Percentiles rank a stretch among this genome's conserved stretches.
phyloP scores from a whole-genome alignment of 352 stramenopile genomes.

The Pythium volutum region DNA sequence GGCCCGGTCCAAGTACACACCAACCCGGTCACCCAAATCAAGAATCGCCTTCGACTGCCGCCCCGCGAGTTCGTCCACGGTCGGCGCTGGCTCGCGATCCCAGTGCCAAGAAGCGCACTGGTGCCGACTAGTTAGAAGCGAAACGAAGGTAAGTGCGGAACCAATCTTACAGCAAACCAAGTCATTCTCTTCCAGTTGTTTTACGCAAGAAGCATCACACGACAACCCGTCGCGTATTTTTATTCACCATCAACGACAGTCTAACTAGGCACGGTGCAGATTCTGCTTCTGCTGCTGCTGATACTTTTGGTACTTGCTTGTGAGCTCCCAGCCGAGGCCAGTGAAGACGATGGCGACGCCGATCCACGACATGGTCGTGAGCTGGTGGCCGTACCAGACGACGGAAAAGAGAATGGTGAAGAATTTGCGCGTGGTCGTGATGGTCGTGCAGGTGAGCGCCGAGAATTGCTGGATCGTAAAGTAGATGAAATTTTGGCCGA shows the following conservation, averaged over 20 bases:
- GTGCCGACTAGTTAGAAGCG: constrained; percentile 24
- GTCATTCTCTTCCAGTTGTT: neutral
- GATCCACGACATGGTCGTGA: constrained; percentile 91
- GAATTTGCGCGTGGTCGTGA: constrained; percentile 99
- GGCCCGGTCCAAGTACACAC: neutral
- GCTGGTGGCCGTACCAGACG: constrained; percentile 93
- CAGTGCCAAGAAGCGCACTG: constrained; percentile 30
- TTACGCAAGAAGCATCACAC: neutral
- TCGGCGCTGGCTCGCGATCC: constrained; percentile 31
- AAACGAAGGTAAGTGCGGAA: neutral
- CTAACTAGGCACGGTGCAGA: constrained; percentile 28
- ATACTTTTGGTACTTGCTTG: constrained; percentile 87
- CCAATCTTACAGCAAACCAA: neutral
- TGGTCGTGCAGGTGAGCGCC: constrained; percentile 97
- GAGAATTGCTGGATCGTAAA: constrained; percentile 98
- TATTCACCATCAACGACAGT: neutral
- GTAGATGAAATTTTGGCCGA: constrained; percentile 99
- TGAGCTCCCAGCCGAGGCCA: constrained; percentile 82
- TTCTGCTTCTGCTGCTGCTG: constrained; percentile 43
- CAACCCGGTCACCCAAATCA: constrained; percentile 12
- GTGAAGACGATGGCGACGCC: constrained; percentile 90
- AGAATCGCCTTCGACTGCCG: constrained; percentile 11
- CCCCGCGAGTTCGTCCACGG: constrained; percentile 34
- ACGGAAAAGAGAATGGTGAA: constrained; percentile 99
- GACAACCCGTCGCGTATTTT: neutral